phyloP scores from a whole-genome alignment of 106 monocot genomes.

The Iris macrosiphon region DNA sequence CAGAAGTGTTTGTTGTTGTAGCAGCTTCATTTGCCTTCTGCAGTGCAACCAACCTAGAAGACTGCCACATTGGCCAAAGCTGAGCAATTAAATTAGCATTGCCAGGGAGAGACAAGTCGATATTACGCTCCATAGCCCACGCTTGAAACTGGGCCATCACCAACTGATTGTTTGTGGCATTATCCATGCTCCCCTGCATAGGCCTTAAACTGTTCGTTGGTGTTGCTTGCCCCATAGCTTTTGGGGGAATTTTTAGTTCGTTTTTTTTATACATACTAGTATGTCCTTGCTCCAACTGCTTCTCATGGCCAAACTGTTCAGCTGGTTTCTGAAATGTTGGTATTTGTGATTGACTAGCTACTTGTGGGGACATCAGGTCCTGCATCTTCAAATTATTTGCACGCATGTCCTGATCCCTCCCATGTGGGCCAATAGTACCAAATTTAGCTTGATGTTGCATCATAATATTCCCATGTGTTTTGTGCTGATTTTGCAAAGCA shows the following conservation, averaged over 20 bases:
- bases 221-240: conserved; percentile 22
- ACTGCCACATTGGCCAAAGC: conserved; percentile 61
- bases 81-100: conserved; percentile 70
- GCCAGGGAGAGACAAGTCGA: conserved; percentile 72
- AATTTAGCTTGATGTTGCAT: conserved; percentile 46
- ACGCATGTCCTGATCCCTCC: conserved; percentile 44
- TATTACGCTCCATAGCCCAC: conserved; percentile 81
- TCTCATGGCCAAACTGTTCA: conserved; percentile 38
- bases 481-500: conserved; percentile 67
- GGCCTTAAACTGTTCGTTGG: conserved; percentile 32
- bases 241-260: conserved; percentile 42
- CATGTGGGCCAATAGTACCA: conserved; percentile 19
- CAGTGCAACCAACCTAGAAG: conserved; percentile 36
- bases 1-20: conserved; percentile 12
- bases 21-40: conserved; percentile 45
- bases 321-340: conserved; percentile 23
- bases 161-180: conserved; percentile 43
- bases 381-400: conserved; percentile 61
- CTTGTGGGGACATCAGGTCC: conserved; percentile 58
- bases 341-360: conserved; percentile 33
- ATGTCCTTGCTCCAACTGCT: conserved; percentile 29
- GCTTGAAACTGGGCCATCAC: conserved; percentile 64
- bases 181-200: conserved; percentile 25
- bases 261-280: conserved; percentile 32
- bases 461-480: conserved; percentile 42